Conservation (phyloP, 2,329 filamentous ascomycete species). For the Ophiostoma himal-ulmi region DNA sequence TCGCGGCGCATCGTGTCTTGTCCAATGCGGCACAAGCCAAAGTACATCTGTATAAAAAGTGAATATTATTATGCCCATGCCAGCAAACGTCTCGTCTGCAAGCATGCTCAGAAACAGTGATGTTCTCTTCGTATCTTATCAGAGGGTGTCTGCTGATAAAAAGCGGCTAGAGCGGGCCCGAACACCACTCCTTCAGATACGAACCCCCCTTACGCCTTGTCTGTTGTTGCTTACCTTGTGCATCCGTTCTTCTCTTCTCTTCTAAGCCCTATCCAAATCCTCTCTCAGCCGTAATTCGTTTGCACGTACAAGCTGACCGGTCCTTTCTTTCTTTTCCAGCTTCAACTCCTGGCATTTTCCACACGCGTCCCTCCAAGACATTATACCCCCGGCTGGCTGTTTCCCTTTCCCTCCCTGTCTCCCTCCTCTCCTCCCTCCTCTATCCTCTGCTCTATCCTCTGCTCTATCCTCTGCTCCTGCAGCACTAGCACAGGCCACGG, state of each 20-base stretch:
- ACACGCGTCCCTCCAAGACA: neutral
- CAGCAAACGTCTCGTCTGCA: neutral
- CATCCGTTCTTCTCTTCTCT: neutral
- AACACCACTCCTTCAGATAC: neutral
- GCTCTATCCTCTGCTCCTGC: constrained; percentile 6
- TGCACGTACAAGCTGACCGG: too few relatives aligned
- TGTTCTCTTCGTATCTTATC: neutral
- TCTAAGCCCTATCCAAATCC: neutral
- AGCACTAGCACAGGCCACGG: constrained; percentile 18
- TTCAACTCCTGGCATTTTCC: neutral
- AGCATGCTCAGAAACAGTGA: neutral
- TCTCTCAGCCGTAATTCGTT: neutral
- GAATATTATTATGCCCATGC: neutral
- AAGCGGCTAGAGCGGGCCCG: neutral
- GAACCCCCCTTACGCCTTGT: neutral
- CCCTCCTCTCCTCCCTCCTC: neutral
- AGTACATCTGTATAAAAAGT: neutral
- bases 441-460: neutral
- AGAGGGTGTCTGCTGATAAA: neutral
- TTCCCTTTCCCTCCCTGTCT: neutral
- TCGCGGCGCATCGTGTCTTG: neutral
- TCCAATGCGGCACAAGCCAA: neutral
- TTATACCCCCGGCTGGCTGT: neutral
- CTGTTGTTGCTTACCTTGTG: neutral
- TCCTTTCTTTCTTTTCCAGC: too few relatives aligned